phyloP scores from a whole-genome alignment of 257 asterid genomes.

The Vinca minor region DNA sequence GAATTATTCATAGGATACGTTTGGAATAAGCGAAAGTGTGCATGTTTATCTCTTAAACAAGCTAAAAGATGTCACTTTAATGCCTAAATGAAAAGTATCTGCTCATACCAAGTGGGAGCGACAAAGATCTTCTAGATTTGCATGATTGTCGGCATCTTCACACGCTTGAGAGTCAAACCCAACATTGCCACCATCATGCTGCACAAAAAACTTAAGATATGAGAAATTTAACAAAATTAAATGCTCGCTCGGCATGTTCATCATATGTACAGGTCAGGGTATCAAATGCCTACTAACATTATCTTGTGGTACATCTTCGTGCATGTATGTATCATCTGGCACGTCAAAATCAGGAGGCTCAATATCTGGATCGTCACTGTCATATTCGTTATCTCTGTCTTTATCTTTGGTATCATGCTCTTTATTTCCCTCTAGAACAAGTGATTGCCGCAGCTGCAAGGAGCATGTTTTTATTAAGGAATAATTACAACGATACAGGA shows the following conservation, averaged over 20 bases:
- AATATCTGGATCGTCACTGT: conserved; percentile 54
- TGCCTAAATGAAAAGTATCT: too few species aligned
- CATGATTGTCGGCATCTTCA: conserved; percentile 40
- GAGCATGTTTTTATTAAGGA: conserved; percentile 6
- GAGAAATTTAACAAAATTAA: conserved; percentile 7
- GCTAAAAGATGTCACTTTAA: too few species aligned
- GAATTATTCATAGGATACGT: too few species aligned
- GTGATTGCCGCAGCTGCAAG: conserved; percentile 82
- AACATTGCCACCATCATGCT: conserved; percentile 36
- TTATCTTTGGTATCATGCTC: conserved; percentile 28
- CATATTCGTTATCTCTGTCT: conserved; percentile 47
- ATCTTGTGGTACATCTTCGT: conserved; percentile 34
- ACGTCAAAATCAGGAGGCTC: conserved; percentile 53
- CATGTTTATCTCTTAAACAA: too few species aligned
- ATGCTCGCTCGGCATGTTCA: background rate
- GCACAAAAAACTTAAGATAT: conserved; percentile 17
- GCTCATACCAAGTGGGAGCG: conserved; percentile 79
- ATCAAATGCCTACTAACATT: conserved; percentile 33
- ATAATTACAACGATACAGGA: background rate
- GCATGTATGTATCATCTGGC: conserved; percentile 34
- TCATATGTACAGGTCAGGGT: background rate
- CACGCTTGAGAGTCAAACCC: conserved; percentile 19
- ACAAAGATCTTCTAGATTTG: conserved; percentile 85
- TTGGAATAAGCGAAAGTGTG: too few species aligned
- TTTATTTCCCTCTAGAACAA: conserved; percentile 32